Conservation (phyloP, 495 filamentous ascomycete species). For the Elaphomyces granulatus region DNA sequence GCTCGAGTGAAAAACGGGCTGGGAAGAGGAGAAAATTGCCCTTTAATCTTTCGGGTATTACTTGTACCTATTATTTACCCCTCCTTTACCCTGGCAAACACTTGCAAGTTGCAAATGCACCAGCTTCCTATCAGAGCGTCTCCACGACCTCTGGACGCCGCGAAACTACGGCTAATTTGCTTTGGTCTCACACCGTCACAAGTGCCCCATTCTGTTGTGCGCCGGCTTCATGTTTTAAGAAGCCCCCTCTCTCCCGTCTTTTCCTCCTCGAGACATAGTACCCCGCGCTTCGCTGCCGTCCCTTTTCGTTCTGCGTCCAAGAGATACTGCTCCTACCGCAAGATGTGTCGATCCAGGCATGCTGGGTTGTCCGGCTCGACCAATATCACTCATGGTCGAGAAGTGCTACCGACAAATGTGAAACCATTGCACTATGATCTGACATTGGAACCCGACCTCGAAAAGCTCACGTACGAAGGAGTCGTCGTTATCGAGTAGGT, state of each 20-base stretch:
- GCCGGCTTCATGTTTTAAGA: background rate
- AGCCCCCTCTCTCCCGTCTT: conserved; percentile 7
- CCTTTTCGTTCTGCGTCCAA: conserved; percentile 18
- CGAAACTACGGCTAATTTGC: conserved; percentile 22
- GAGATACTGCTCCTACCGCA: conserved; percentile 36
- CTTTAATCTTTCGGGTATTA: no score
- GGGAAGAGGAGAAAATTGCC: no score
- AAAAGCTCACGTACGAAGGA: conserved; percentile 48
- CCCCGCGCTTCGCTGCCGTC: conserved; percentile 14
- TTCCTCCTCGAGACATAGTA: conserved; percentile 17
- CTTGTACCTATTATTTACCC: no score
- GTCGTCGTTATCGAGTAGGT: conserved; percentile 49
- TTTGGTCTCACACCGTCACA: conserved; percentile 20
- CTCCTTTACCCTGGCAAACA: no score
- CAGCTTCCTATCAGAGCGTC: conserved; percentile 24
- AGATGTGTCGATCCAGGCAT: conserved; percentile 34
- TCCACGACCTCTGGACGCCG: conserved; percentile 23
- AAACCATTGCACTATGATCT: conserved; percentile 53
- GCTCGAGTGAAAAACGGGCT: no score
- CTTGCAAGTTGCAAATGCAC: conserved; percentile 22
- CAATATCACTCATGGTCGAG: conserved; percentile 40
- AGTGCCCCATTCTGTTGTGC: conserved; percentile 11
- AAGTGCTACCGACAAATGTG: conserved; percentile 54
- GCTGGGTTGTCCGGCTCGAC: conserved; percentile 29
- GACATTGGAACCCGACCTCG: conserved; percentile 52